phyloP scores from a whole-genome alignment of 371 early-diverging fungal genomes.

The Gilbertella persicaria region DNA sequence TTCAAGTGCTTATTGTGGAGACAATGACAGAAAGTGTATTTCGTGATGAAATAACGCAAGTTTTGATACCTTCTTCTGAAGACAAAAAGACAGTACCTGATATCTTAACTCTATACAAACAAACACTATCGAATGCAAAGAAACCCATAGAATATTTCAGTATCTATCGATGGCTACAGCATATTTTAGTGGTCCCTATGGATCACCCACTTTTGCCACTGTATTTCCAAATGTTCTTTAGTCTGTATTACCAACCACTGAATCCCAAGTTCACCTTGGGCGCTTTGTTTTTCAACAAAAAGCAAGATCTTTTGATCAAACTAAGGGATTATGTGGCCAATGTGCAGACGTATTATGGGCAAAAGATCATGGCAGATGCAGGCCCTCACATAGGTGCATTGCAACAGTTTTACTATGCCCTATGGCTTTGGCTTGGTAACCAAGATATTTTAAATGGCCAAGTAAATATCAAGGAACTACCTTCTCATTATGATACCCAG shows the following conservation, averaged over 20 bases:
- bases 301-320: slow-evolving; percentile 43
- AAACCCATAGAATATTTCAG: slow-evolving; percentile 58
- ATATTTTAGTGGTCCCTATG: slow-evolving; percentile 48
- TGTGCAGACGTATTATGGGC: slow-evolving; percentile 49
- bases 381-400: slow-evolving; percentile 37
- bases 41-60: slow-evolving; percentile 41
- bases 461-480: slow-evolving; percentile 36
- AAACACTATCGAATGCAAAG: slow-evolving; percentile 15
- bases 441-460: slow-evolving; percentile 33
- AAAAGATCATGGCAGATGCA: slow-evolving; percentile 15
- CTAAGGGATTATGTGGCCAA: slow-evolving; percentile 50
- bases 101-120: slow-evolving; percentile 34
- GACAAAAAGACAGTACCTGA: slow-evolving; percentile 15
- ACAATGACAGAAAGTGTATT: slow-evolving; percentile 46
- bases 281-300: slow-evolving; percentile 50
- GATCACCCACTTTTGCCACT: slow-evolving; percentile 58
- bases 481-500: slow-evolving; percentile 38
- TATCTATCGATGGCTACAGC: slow-evolving; percentile 64
- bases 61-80: slow-evolving; percentile 8
- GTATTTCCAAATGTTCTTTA: slow-evolving; percentile 66
- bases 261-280: slow-evolving; percentile 48
- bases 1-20: slow-evolving; percentile 57
- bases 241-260: slow-evolving; percentile 47
- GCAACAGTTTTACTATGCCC: slow-evolving; percentile 58
- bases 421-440: slow-evolving; percentile 67